Evolutionary conservation across 192 early-diverging fungal species (phyloP).

Genomic region (Diversispora epigaea): DNA sequence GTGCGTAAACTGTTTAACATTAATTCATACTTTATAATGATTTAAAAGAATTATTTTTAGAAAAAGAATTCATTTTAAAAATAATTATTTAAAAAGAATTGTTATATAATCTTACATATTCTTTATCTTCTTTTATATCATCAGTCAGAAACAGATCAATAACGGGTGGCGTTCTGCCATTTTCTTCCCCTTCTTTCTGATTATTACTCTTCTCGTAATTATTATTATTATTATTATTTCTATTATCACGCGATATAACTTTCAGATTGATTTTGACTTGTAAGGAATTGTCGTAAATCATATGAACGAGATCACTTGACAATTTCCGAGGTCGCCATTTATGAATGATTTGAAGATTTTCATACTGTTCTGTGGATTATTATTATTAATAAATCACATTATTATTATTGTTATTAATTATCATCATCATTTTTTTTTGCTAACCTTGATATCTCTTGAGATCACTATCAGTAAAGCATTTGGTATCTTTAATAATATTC

Average conservation of each 20-base stretch:
- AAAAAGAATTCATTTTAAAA: too few species aligned
- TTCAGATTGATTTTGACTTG: conserved; percentile 7
- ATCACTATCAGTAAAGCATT: conserved; percentile 6
- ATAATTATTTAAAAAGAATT: too few species aligned
- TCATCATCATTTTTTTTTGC: not conserved
- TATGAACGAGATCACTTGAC: not conserved
- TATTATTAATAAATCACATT: not conserved
- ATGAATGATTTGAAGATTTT: not conserved
- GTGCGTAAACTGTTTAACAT: too few species aligned
- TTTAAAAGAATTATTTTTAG: too few species aligned
- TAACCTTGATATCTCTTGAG: not conserved
- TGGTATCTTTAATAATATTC: not conserved
- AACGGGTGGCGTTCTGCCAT: too few species aligned
- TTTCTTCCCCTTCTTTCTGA: too few species aligned
- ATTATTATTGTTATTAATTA: not conserved
- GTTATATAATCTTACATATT: too few species aligned
- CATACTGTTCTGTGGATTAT: not conserved
- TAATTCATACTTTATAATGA: too few species aligned
- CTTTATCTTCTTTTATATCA: too few species aligned
- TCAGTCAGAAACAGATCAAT: too few species aligned
- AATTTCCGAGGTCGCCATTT: not conserved
- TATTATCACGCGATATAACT: not conserved
- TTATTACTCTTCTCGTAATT: not conserved
- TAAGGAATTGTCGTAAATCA: not conserved
- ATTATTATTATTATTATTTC: not conserved